Evolutionary conservation across 768 basidiomycete genomes (phyloP).

Genomic region (Trametes cinnabarina): DNA sequence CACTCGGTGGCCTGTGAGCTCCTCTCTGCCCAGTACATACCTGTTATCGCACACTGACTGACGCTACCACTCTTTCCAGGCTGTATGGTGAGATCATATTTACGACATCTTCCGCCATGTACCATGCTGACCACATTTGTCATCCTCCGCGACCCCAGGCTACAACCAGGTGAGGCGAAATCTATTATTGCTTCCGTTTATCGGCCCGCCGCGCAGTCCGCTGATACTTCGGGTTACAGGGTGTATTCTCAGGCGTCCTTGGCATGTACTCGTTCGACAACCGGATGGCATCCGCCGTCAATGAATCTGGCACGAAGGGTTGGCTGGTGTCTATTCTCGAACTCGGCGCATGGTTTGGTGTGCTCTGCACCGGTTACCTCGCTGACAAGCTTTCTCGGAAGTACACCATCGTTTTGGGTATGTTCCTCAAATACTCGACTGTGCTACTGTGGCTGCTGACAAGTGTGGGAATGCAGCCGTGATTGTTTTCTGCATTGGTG

Average conservation of each 20-base stretch:
- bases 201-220: neutral
- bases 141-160: slow-evolving; percentile 35
- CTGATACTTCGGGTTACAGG: slow-evolving; percentile 35
- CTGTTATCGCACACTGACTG: slow-evolving; percentile 1
- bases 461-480: slow-evolving; percentile 22
- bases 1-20: slow-evolving; percentile 71
- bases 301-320: slow-evolving; percentile 54
- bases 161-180: slow-evolving; percentile 55
- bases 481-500: slow-evolving; percentile 47
- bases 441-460: neutral
- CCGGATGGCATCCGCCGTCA: slow-evolving; percentile 56
- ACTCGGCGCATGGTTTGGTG: slow-evolving; percentile 75
- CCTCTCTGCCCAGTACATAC: neutral
- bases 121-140: neutral
- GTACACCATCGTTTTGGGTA: slow-evolving; percentile 64
- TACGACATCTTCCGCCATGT: slow-evolving; percentile 6
- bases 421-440: slow-evolving; percentile 15
- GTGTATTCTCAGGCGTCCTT: slow-evolving; percentile 76
- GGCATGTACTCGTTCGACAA: slow-evolving; percentile 52
- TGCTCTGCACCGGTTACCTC: slow-evolving; percentile 67
- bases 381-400: slow-evolving; percentile 75
- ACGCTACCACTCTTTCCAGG: slow-evolving; percentile 33
- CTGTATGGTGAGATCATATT: slow-evolving; percentile 51
- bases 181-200: neutral
- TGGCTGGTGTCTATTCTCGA: slow-evolving; percentile 76